Conservation (phyloP, 495 filamentous ascomycete genomes). For the Talaromyces liani region DNA sequence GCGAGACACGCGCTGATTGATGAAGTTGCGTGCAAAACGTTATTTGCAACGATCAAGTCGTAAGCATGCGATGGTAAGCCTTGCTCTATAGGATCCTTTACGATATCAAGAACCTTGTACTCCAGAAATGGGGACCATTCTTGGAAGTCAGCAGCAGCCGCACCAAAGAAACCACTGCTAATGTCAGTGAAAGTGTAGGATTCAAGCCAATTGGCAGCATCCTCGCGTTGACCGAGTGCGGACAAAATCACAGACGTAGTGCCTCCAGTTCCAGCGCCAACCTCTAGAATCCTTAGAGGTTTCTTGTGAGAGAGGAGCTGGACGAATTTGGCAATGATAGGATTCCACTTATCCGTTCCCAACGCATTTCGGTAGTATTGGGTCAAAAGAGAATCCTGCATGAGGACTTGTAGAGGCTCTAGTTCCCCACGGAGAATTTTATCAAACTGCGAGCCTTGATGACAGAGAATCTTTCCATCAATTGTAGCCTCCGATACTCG, state of each 20-base stretch:
- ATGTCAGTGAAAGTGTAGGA: slow-evolving; percentile 46
- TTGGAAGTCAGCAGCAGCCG: slow-evolving; percentile 29
- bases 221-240: slow-evolving; percentile 16
- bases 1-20: slow-evolving; percentile 30
- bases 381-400: not conserved
- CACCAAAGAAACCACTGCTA: slow-evolving; percentile 32
- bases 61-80: slow-evolving; percentile 34
- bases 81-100: slow-evolving; percentile 24
- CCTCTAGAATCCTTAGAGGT: slow-evolving; percentile 39
- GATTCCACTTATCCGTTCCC: not conserved
- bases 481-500: not conserved
- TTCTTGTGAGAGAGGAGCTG: slow-evolving; percentile 27
- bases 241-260: slow-evolving; percentile 34
- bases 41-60: slow-evolving; percentile 44
- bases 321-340: slow-evolving; percentile 19
- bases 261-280: slow-evolving; percentile 48
- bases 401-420: not conserved
- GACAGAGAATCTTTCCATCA: not conserved
- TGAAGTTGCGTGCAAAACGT: slow-evolving; percentile 46
- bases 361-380: not conserved
- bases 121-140: not conserved
- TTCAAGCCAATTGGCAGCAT: not conserved
- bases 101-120: not conserved
- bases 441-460: not conserved
- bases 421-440: not conserved